Conservation (phyloP, 1,139 yeast genomes). For the Eremothecium gossypii region DNA sequence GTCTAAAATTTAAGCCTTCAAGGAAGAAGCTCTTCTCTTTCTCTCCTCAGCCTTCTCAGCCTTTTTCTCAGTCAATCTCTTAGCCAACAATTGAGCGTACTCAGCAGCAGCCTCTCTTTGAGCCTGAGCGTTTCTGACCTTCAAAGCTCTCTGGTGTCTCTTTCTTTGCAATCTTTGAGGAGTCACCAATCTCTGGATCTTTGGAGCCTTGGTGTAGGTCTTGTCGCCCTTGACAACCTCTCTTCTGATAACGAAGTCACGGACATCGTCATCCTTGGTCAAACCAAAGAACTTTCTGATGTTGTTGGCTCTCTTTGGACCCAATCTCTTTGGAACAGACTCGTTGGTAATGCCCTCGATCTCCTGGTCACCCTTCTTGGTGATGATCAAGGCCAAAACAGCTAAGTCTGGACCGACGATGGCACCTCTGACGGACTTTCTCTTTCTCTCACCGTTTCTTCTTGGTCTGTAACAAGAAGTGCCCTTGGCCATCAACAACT, state of each 20-base stretch:
- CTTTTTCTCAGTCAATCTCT: constrained; percentile 97
- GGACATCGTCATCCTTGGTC: constrained; percentile 93
- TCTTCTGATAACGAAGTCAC: constrained; percentile 96
- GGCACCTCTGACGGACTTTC: constrained; percentile 99
- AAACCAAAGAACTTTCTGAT: constrained; percentile 99
- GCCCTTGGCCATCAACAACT: constrained; percentile 87
- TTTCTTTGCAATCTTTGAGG: constrained; percentile 99
- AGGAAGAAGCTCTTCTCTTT: constrained; percentile 99
- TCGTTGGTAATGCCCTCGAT: constrained; percentile 93
- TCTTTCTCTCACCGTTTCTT: constrained; percentile 99
- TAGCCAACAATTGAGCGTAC: constrained; percentile 97
- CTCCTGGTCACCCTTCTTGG: constrained; percentile 95
- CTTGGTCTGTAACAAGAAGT: constrained; percentile 99
- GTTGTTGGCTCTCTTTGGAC: constrained; percentile 99
- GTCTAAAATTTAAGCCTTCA: constrained; percentile 54
- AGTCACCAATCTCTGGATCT: constrained; percentile 98
- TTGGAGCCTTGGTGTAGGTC: constrained; percentile 99
- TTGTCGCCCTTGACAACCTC: constrained; percentile 97
- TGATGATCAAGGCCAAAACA: constrained; percentile 84
- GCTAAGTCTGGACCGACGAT: constrained; percentile 96
- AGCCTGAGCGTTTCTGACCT: constrained; percentile 94
- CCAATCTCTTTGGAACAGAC: constrained; percentile 96
- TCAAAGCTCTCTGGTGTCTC: constrained; percentile 92
- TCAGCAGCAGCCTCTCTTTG: constrained; percentile 99
- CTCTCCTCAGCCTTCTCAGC: constrained; percentile 96